Percentiles rank a stretch among this genome's conserved stretches.
Conservation (phyloP, 1,284 basidiomycete genomes). For the Cystobasidium sp. region DNA sequence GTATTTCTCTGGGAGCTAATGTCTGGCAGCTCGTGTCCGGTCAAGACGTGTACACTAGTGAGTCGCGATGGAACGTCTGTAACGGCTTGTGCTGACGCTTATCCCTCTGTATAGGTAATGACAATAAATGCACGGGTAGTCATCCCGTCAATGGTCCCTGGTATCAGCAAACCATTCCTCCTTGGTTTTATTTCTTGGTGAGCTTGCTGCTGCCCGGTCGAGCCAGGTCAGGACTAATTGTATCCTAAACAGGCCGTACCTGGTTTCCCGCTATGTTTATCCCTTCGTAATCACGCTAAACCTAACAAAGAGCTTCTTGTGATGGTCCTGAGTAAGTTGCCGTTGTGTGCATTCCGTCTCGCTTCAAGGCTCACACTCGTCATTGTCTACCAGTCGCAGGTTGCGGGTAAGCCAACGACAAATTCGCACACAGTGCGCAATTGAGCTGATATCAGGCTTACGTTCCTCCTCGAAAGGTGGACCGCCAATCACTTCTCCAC, state of each 20-base stretch:
- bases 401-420: constrained; percentile 21
- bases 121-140: constrained; percentile 47
- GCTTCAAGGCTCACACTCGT: too few species aligned
- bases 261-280: constrained; percentile 72
- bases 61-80: too few species aligned
- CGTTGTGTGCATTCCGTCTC: too few species aligned
- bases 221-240: background rate
- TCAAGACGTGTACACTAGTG: constrained; percentile 27
- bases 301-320: constrained; percentile 69
- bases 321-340: constrained; percentile 66
- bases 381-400: constrained; percentile 32
- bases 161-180: constrained; percentile 58
- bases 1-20: constrained; percentile 76
- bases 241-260: constrained; percentile 64
- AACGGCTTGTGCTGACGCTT: too few species aligned
- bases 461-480: constrained; percentile 43
- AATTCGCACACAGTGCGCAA: background rate
- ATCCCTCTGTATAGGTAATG: constrained; percentile 28
- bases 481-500: constrained; percentile 71
- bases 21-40: constrained; percentile 58
- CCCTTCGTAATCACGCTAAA: constrained; percentile 74
- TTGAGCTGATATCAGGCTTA: constrained; percentile 46
- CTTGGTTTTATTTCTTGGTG: constrained; percentile 55
- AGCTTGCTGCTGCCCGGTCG: too few species aligned
- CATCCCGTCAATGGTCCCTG: constrained; percentile 55